phyloP scores from a whole-genome alignment of 1,284 basidiomycete species.

The Ustilago xerochloae region DNA sequence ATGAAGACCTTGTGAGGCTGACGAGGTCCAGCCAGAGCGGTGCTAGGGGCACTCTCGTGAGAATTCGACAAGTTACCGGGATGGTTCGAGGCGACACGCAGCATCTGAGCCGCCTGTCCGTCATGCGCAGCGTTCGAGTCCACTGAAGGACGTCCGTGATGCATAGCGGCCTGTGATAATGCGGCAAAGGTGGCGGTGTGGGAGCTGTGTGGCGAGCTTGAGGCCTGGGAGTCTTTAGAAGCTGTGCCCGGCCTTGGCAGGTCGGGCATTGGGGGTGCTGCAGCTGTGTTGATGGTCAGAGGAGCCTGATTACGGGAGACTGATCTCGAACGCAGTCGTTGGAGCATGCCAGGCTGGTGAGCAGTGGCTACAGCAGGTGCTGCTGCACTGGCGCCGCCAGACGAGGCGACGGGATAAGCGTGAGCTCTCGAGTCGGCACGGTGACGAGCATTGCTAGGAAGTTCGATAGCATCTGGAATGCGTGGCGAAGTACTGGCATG shows the following conservation, averaged over 20 bases:
- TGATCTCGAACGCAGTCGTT: constrained; percentile 28
- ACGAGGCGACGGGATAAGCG: constrained; percentile 9
- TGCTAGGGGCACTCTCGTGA: constrained; percentile 1
- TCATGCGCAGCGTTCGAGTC: constrained; percentile 6
- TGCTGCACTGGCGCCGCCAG: not conserved
- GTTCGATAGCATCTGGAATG: constrained; percentile 7
- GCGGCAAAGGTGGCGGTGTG: constrained; percentile 30
- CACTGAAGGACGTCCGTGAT: constrained; percentile 22
- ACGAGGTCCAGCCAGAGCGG: constrained; percentile 3
- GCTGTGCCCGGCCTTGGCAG: constrained; percentile 28
- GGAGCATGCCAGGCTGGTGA: constrained; percentile 25
- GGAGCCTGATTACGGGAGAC: constrained; percentile 27
- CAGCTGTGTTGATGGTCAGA: constrained; percentile 36
- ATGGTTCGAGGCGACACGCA: constrained; percentile 6
- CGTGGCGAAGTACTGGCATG: constrained; percentile 19
- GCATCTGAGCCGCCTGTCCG: constrained; percentile 5
- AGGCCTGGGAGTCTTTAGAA: constrained; percentile 43
- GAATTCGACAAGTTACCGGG: constrained; percentile 3
- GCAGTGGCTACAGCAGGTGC: constrained; percentile 10
- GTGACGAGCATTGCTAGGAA: constrained; percentile 13
- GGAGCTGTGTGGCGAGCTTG: constrained; percentile 29
- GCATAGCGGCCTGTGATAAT: constrained; percentile 21
- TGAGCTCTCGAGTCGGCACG: constrained; percentile 17
- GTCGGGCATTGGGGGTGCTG: constrained; percentile 39
- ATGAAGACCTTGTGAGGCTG: constrained; percentile 55